A percentile compares a stretch with the other conserved stretches of the same genome.
Evolutionary conservation across 768 basidiomycete genomes (phyloP).

Genomic region (Phlegmacium glaucopus): DNA sequence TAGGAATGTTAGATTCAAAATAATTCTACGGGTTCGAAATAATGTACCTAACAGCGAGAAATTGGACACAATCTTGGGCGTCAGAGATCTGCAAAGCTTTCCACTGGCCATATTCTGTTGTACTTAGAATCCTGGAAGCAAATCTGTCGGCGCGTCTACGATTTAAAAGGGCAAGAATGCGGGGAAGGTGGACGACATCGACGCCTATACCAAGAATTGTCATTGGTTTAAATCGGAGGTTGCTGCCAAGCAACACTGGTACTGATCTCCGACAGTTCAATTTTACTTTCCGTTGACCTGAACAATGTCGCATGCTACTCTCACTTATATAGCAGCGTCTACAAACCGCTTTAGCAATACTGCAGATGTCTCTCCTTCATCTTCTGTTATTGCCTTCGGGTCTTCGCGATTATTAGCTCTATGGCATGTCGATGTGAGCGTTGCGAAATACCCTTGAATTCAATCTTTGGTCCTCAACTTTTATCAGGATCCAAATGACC

Average conservation of each 20-base stretch:
- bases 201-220: slow-evolving; percentile 71
- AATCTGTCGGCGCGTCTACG: slow-evolving; percentile 46
- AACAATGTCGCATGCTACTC: slow-evolving; percentile 15
- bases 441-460: slow-evolving; percentile 9
- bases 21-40: neutral
- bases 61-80: slow-evolving; percentile 34
- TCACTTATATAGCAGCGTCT: slow-evolving; percentile 44
- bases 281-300: too few species aligned
- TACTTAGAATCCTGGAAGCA: slow-evolving; percentile 62
- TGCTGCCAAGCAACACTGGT: too few species aligned
- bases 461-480: slow-evolving; percentile 4
- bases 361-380: slow-evolving; percentile 40
- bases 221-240: slow-evolving; percentile 39
- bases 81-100: slow-evolving; percentile 22
- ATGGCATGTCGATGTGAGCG: slow-evolving; percentile 38
- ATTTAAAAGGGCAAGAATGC: slow-evolving; percentile 51
- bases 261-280: too few species aligned
- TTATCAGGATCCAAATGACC: slow-evolving; percentile 43
- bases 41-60: slow-evolving; percentile 60
- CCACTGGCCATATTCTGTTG: slow-evolving; percentile 41
- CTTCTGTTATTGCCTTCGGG: slow-evolving; percentile 44
- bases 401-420: slow-evolving; percentile 43
- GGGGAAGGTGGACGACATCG: slow-evolving; percentile 69
- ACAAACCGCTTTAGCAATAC: slow-evolving; percentile 46
- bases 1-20: neutral